Percentiles rank a stretch among this genome's conserved stretches.
phyloP scores from a whole-genome alignment of 495 filamentous ascomycete species.

The Amphirosellinia nigrospora region DNA sequence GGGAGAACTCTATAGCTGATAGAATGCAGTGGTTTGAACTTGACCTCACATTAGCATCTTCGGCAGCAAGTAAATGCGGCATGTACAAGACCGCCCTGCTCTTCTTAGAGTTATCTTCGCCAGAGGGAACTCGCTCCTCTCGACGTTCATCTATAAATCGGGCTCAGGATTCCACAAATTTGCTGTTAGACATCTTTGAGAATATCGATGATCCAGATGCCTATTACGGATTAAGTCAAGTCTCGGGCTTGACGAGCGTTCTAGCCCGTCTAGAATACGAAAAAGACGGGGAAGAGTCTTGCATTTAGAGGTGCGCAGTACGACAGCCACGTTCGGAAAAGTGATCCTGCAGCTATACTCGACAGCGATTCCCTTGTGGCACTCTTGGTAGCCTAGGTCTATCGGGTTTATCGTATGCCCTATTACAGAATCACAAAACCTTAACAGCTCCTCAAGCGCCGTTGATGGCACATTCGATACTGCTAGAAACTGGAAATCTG shows the following conservation, averaged over 20 bases:
- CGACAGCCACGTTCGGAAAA: slow-evolving; percentile 75
- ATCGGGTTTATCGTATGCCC: slow-evolving; percentile 72
- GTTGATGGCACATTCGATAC: slow-evolving; percentile 75
- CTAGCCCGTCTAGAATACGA: slow-evolving; percentile 90
- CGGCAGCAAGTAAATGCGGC: slow-evolving; percentile 78
- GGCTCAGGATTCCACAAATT: slow-evolving; percentile 64
- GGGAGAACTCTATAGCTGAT: slow-evolving; percentile 77
- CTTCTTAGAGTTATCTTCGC: slow-evolving; percentile 75
- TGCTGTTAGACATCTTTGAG: slow-evolving; percentile 81
- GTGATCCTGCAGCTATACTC: slow-evolving; percentile 43
- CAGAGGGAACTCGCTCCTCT: slow-evolving; percentile 60
- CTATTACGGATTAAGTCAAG: slow-evolving; percentile 91
- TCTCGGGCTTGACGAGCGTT: slow-evolving; percentile 73
- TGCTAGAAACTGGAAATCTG: slow-evolving; percentile 91
- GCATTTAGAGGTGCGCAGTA: slow-evolving; percentile 91
- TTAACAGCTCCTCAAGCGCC: slow-evolving; percentile 60
- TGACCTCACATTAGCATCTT: slow-evolving; percentile 72
- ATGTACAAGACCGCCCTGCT: slow-evolving; percentile 87
- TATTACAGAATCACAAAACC: slow-evolving; percentile 66
- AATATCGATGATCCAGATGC: slow-evolving; percentile 94
- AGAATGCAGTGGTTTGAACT: slow-evolving; percentile 86
- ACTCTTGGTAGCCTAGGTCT: slow-evolving; percentile 71
- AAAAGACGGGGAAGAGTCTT: slow-evolving; percentile 83
- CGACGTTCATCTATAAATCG: slow-evolving; percentile 70
- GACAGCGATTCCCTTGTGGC: slow-evolving; percentile 62